Conservation (phyloP, 306 rosid species). For the Coriaria nepalensis region DNA sequence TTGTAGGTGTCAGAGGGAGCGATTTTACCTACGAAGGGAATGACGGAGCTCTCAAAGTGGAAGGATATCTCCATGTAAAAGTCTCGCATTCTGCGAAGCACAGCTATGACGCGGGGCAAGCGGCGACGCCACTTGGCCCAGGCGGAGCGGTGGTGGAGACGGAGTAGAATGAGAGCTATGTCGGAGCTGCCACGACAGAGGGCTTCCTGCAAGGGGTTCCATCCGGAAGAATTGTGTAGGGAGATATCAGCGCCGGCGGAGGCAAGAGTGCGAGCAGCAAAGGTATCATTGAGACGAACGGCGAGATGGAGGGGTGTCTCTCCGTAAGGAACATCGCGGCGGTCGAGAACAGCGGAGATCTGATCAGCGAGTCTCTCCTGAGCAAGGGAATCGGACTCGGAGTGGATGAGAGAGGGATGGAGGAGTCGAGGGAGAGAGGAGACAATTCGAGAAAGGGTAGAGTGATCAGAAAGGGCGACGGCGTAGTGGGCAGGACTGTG, state of each 20-base stretch:
- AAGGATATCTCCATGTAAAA: conserved; percentile 92
- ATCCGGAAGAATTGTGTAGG: conserved; percentile 67
- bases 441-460: conserved; percentile 41
- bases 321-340: conserved; percentile 75
- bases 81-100: conserved; percentile 83
- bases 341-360: conserved; percentile 56
- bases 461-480: conserved; percentile 43
- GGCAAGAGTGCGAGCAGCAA: conserved; percentile 39
- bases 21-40: conserved; percentile 76
- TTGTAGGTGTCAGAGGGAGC: conserved; percentile 91
- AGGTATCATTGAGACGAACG: conserved; percentile 50
- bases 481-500: conserved; percentile 84
- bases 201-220: conserved; percentile 84
- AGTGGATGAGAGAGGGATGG: conserved; percentile 45
- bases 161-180: conserved; percentile 47
- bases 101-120: conserved; percentile 61
- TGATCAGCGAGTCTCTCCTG: conserved; percentile 65
- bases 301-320: conserved; percentile 93
- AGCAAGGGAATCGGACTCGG: conserved; percentile 68
- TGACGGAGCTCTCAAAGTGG: conserved; percentile 92
- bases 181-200: conserved; percentile 76
- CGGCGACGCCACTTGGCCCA: conserved; percentile 97
- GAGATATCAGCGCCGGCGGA: conserved; percentile 78
- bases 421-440: conserved; percentile 56
- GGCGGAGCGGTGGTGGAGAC: conserved; percentile 66